Evolutionary conservation across 2,329 filamentous ascomycete genomes (phyloP).

Genomic region (Raffaelea deltoideospora): DNA sequence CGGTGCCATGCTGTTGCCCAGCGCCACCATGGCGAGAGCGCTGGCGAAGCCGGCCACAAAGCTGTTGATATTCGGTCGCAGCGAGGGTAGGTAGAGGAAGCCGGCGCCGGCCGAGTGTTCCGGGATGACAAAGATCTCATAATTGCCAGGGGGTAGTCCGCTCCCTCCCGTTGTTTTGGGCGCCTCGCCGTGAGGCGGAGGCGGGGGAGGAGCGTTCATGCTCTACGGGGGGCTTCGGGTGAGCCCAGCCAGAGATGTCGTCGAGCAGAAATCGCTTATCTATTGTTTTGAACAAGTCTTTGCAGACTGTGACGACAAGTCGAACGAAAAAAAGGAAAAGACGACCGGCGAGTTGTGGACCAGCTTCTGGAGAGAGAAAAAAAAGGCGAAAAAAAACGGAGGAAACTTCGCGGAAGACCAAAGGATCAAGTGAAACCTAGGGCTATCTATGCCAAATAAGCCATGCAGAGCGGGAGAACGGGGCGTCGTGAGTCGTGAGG

Average conservation of each 20-base stretch:
- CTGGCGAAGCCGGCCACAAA: slow-evolving; percentile 77
- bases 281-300: too few species aligned
- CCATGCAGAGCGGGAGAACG: not conserved
- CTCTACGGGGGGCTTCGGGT: slow-evolving; percentile 10
- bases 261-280: too few species aligned
- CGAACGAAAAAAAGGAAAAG: too few species aligned
- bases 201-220: slow-evolving; percentile 57
- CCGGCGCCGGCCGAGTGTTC: slow-evolving; percentile 79
- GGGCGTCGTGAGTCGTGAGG: not conserved
- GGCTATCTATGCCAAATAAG: not conserved
- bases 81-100: slow-evolving; percentile 85
- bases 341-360: too few species aligned
- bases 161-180: slow-evolving; percentile 46
- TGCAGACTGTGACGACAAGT: too few species aligned
- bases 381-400: not conserved
- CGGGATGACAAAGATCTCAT: slow-evolving; percentile 94
- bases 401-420: not conserved
- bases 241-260: slow-evolving; percentile 9
- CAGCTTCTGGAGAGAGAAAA: too few species aligned
- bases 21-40: slow-evolving; percentile 54
- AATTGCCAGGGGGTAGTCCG: slow-evolving; percentile 67
- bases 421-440: not conserved
- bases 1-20: slow-evolving; percentile 62
- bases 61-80: slow-evolving; percentile 75
- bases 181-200: slow-evolving; percentile 70